Conservation (phyloP, 495 filamentous ascomycete genomes). For the Hypomontagnella submonticulosa region DNA sequence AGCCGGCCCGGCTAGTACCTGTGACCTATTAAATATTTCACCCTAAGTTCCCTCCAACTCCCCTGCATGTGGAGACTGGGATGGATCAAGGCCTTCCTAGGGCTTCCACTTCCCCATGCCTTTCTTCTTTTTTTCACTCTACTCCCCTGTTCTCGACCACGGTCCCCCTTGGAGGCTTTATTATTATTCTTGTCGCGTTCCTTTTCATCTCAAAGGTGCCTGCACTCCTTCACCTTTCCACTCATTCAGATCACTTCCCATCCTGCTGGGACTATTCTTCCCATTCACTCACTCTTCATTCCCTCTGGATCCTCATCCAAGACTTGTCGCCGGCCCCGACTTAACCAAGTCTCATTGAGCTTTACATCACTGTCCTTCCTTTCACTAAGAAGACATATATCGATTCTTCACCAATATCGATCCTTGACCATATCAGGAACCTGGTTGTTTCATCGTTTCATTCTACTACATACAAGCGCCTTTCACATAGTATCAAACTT, state of each 20-base stretch:
- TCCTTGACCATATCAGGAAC: conserved; percentile 43
- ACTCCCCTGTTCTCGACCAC: conserved; percentile 9
- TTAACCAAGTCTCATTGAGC: conserved; percentile 38
- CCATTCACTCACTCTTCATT: conserved; percentile 38
- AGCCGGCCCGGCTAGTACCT: conserved; percentile 20
- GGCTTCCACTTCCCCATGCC: conserved; percentile 31
- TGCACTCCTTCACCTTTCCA: conserved; percentile 38
- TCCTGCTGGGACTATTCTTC: conserved; percentile 32
- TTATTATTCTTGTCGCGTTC: conserved; percentile 41
- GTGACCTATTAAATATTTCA: conserved; percentile 13
- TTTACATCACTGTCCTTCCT: conserved; percentile 32
- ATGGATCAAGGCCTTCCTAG: conserved; percentile 20
- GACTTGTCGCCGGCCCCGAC: conserved; percentile 43
- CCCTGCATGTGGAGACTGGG: conserved; percentile 33
- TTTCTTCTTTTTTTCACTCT: conserved; percentile 18
- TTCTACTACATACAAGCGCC: conserved; percentile 35
- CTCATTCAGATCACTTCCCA: conserved; percentile 34
- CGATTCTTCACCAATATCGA: conserved; percentile 22
- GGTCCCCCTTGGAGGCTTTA: conserved; percentile 36
- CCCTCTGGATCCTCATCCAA: conserved; percentile 26
- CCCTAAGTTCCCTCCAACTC: conserved; percentile 20
- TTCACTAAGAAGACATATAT: conserved; percentile 20
- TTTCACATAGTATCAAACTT: conserved; percentile 29
- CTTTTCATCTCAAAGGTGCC: conserved; percentile 36
- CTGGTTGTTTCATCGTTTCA: conserved; percentile 45